These are phyloP conservation scores for Chlorella sp. DNA, from an alignment of 139 green algal genomes.

Conservation along the genomic window DNA sequence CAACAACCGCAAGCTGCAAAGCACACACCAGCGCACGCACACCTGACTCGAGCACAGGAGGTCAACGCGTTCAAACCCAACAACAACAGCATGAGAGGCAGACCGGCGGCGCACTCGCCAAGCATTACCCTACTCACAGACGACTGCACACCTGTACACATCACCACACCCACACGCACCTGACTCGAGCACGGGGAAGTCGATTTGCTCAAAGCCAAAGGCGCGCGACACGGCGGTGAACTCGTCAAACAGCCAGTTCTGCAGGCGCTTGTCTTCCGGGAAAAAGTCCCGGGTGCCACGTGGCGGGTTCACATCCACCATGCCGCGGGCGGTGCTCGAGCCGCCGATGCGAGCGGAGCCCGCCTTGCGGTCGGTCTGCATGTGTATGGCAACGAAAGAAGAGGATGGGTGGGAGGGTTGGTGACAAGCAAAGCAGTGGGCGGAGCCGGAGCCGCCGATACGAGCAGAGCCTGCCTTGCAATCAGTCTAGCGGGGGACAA, in stretches of 20 bases:
- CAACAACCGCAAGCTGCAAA: too few relatives aligned
- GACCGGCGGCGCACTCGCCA: too few relatives aligned
- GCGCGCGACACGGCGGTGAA: conserved; percentile 69
- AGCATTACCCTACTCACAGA: neutral
- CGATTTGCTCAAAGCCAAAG: conserved; percentile 96
- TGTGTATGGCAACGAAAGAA: neutral
- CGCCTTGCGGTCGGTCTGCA: conserved; percentile 47
- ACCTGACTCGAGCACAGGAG: conserved; percentile 92
- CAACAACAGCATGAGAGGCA: too few relatives aligned
- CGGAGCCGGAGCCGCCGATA: too few relatives aligned
- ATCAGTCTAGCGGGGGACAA: too few relatives aligned
- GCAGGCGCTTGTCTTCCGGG: conserved; percentile 93
- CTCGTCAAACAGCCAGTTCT: conserved; percentile 94
- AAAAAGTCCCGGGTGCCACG: conserved; percentile 93
- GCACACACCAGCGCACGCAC: neutral
- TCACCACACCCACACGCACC: conserved; percentile 8
- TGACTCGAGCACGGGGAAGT: conserved; percentile 95
- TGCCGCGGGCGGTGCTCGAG: conserved; percentile 7
- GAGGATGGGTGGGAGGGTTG: neutral
- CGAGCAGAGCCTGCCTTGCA: neutral
- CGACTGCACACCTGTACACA: neutral
- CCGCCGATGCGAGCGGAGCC: conserved; percentile 21
- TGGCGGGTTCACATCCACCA: conserved; percentile 71
- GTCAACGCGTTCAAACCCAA: conserved; percentile 96
- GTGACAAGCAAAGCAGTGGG: too few relatives aligned